Evolutionary conservation across 345 rosid genomes (phyloP).

Genomic region (Linum trigynum): DNA sequence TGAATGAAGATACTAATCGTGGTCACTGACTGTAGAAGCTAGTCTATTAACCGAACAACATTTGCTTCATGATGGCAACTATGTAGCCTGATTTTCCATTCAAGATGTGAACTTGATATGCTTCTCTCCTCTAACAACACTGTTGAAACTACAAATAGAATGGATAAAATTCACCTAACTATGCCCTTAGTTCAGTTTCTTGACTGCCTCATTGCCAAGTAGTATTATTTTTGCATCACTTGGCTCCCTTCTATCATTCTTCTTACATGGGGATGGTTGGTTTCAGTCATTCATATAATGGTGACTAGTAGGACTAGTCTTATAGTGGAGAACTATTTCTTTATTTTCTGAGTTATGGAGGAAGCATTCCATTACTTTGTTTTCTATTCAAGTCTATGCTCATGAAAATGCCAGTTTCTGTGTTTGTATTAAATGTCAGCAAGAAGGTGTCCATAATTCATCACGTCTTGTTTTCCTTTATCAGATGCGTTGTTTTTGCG

Average conservation of each 20-base stretch:
- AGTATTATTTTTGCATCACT: neutral
- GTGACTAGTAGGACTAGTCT: neutral
- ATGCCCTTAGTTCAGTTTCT: neutral
- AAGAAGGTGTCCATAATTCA: slow-evolving; percentile 7
- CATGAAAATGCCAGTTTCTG: neutral
- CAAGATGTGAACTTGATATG: neutral
- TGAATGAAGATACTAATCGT: neutral
- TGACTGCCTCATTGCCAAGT: neutral
- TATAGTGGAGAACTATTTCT: neutral
- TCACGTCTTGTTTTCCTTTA: slow-evolving; percentile 12
- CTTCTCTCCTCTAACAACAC: neutral
- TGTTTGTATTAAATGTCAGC: neutral
- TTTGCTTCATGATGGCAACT: neutral
- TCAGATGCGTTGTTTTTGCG: slow-evolving; percentile 61
- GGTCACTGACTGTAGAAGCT: neutral
- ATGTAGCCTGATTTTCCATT: neutral
- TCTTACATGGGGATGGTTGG: neutral
- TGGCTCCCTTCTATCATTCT: neutral
- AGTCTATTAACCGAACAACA: neutral
- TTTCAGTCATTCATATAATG: neutral
- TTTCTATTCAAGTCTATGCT: neutral
- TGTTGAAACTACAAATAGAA: neutral
- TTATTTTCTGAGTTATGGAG: neutral
- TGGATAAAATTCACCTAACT: neutral
- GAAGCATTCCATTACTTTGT: neutral